These are phyloP conservation scores for Solanum etuberosum DNA, from an alignment of 257 asterid species.

Conservation along the genomic window DNA sequence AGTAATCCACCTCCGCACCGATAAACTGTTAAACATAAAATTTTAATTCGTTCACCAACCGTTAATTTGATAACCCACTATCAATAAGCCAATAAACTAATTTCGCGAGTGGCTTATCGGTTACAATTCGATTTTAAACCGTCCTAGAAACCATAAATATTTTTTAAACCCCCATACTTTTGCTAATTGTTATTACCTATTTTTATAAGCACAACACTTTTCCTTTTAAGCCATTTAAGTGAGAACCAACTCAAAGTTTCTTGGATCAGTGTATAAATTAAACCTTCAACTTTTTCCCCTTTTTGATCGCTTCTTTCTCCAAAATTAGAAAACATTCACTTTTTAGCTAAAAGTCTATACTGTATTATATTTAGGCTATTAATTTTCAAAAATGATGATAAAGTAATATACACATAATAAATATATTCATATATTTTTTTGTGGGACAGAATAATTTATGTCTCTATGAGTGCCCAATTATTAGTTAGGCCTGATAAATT, in stretches of 20 bases:
- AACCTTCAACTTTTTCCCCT: neutral
- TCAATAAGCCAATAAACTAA: neutral
- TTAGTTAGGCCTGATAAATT: neutral
- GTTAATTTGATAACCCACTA: no score
- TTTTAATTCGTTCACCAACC: neutral
- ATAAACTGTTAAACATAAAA: neutral
- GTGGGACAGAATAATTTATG: neutral
- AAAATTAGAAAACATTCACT: neutral
- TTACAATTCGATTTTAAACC: no score
- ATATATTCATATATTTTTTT: neutral
- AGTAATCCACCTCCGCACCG: neutral
- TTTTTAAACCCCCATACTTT: neutral
- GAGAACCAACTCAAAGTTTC: neutral
- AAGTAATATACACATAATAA: neutral
- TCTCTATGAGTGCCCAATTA: conserved; percentile 1
- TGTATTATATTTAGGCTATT: neutral
- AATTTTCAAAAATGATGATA: neutral
- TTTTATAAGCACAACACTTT: neutral
- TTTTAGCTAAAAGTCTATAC: neutral
- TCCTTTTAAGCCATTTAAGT: neutral
- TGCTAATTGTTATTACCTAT: neutral
- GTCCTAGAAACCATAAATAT: no score
- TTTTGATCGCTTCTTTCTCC: neutral
- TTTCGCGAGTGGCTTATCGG: rapidly evolving
- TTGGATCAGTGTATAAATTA: neutral